A percentile compares a stretch with the other conserved stretches of the same genome.
Evolutionary conservation across 257 asterid genomes (phyloP).

Genomic region (Solanum pinnatisectum): DNA sequence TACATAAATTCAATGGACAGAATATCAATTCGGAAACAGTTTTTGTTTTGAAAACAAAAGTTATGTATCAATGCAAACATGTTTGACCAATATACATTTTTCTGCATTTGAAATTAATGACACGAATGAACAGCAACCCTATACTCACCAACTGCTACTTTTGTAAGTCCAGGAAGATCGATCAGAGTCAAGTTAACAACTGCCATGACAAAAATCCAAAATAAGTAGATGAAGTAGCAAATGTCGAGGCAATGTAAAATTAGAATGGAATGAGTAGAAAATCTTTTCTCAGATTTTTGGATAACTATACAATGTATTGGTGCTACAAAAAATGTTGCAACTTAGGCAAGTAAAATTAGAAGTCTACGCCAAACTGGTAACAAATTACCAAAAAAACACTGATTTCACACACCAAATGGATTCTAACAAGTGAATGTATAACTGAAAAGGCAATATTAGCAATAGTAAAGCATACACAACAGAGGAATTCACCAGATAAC

Average conservation of each 20-base stretch:
- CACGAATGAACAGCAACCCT: background rate
- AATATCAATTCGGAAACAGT: background rate
- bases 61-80: background rate
- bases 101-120: background rate
- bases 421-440: background rate
- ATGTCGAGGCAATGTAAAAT: background rate
- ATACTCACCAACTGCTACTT: constrained; percentile 94
- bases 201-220: constrained; percentile 23
- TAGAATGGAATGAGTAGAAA: background rate
- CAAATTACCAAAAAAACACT: background rate
- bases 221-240: background rate
- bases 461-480: background rate
- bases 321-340: background rate
- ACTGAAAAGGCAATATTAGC: background rate
- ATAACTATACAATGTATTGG: background rate
- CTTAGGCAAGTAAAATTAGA: background rate
- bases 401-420: background rate
- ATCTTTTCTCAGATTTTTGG: background rate
- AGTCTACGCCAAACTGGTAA: background rate
- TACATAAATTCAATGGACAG: constrained; percentile 15
- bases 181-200: constrained; percentile 90
- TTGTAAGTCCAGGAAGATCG: constrained; percentile 98
- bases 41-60: background rate
- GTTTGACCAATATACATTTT: background rate
- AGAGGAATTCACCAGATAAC: background rate